Base-by-base conservation (phyloP, 306 rosid genomes). In the Gastrolobium bilobum region DNA sequence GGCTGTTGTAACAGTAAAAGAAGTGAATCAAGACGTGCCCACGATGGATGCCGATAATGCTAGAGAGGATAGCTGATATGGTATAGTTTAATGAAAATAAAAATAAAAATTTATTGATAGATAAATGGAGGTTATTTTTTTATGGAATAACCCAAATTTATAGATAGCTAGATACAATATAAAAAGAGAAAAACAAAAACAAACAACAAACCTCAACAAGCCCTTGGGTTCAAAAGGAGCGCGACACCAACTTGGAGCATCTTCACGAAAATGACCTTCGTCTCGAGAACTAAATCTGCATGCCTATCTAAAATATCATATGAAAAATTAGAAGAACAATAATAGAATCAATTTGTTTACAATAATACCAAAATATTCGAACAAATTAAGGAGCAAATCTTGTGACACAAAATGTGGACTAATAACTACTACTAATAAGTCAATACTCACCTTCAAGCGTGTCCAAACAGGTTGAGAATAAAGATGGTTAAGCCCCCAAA, bases 191-290 rank as follows among this genome's bases (percentile, higher is more conserved):
- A 20, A 20, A 20, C n/a, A 1, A 20, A 34, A 51, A 3, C 50
- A 4, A 9, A 15, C 34, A 76, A 53, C 6, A 56, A 46, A 87
- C 93, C 98, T 91, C 82, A 94, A 73, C 61, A 94, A 79, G 57
- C 97, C 97, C 78, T 94, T 97, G 0, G 98, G 98, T 82, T 94
- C 98, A 69, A 89, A 92, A 4, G 98, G 97, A 62, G 89, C 94
- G 6, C 6, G 87, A 73, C 98, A 94, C 97, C 97, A 92, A 78
- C 57, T 75, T 11, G 98, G 94, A 60, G 97, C 96, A 26, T 84
- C 91, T 13, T 81, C 35, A 4, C 97, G 87, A 30, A 87, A 70
- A 20, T 78, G 82, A 57, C 91, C 95, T 3, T 37, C 53, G 1
- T 52, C 30, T 1, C 93, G 88, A 78, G 87, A 88, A 73, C 75